Percentiles rank a stretch among this genome's conserved stretches.
Evolutionary conservation across 306 rosid species (phyloP).

Genomic region (Inga laurina): DNA sequence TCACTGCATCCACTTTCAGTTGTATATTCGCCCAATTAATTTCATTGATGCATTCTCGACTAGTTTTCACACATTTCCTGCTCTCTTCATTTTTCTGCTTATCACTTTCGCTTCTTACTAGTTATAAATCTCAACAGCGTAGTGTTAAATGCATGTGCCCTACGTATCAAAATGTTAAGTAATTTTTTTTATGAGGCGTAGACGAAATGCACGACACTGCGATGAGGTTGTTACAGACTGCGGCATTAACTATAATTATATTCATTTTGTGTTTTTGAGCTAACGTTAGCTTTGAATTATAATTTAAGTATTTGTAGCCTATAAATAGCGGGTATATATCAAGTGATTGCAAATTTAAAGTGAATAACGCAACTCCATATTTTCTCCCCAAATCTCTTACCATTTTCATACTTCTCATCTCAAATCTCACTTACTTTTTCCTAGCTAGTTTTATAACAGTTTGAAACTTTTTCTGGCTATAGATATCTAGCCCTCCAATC

Average conservation of each 20-base stretch:
- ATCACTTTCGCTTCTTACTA: not conserved
- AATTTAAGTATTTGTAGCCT: no score
- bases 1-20: slow-evolving; percentile 26
- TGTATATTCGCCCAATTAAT: slow-evolving; percentile 19
- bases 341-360: no score
- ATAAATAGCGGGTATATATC: no score
- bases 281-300: no score
- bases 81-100: not conserved
- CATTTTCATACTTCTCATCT: not conserved
- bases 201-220: no score
- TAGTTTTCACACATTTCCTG: not conserved
- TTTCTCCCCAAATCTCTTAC: not conserved
- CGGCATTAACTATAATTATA: no score
- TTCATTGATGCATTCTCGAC: not conserved
- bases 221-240: no score
- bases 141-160: no score
- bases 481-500: not conserved
- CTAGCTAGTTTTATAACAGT: not conserved
- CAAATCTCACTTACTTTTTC: not conserved
- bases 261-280: no score
- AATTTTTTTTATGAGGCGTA: no score
- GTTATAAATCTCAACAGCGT: no score
- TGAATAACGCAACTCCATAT: not conserved
- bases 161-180: no score
- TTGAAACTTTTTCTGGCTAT: not conserved